Conservation (phyloP, 768 basidiomycete genomes). For the Kwoniella newhampshirensis region DNA sequence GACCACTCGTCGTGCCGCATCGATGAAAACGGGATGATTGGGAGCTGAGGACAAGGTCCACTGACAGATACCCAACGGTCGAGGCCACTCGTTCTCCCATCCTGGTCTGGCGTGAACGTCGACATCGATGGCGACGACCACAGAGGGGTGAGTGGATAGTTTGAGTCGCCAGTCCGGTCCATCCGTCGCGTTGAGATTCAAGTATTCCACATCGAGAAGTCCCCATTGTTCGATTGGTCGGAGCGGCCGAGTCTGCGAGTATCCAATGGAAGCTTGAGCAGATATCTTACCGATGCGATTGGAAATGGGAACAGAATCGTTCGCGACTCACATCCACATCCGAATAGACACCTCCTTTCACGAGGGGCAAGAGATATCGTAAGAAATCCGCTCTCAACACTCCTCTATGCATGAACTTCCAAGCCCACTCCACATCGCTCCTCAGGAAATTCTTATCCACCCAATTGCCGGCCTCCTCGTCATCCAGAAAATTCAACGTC, state of each 20-base stretch:
- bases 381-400: conserved; percentile 47
- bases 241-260: conserved; percentile 31
- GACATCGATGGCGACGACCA: conserved; percentile 41
- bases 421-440: conserved; percentile 39
- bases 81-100: conserved; percentile 35
- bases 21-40: conserved; percentile 49
- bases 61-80: conserved; percentile 46
- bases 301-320: too few relatives aligned
- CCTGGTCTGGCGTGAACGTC: conserved; percentile 29
- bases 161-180: conserved; percentile 28
- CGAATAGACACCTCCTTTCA: conserved; percentile 46
- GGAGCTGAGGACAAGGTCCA: conserved; percentile 49
- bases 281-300: too few relatives aligned
- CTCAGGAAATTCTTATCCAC: conserved; percentile 16
- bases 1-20: conserved; percentile 42
- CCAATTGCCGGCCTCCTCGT: conserved; percentile 34
- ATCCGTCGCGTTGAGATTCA: conserved; percentile 30
- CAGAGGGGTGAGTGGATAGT: conserved; percentile 30
- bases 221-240: conserved; percentile 46
- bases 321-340: conserved; percentile 52
- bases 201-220: conserved; percentile 27
- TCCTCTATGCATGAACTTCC: conserved; percentile 42
- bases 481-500: conserved; percentile 39
- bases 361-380: conserved; percentile 40
- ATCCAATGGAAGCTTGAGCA: not conserved